Percentiles rank a stretch among this genome's conserved stretches.
These are phyloP conservation scores for Tilletiopsis washingtonensis DNA, from an alignment of 1,284 basidiomycete genomes.

Conservation along the genomic window DNA sequence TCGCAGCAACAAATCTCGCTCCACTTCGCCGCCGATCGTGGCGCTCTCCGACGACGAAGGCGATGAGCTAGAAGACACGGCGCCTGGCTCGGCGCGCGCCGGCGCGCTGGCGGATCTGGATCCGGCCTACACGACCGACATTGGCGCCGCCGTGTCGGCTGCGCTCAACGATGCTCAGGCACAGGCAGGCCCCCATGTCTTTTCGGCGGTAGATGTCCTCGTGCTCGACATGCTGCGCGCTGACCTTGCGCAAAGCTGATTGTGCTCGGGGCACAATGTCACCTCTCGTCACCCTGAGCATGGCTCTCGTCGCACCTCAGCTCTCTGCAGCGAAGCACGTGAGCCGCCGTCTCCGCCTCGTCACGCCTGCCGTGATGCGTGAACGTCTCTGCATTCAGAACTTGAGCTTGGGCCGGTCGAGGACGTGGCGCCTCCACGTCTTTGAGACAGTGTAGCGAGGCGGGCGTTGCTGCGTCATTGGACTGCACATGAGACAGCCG, in stretches of 20 bases:
- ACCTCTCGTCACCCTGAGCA: too few relatives aligned
- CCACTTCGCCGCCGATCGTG: constrained; percentile 8
- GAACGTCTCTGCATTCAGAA: too few relatives aligned
- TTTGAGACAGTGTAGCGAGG: too few relatives aligned
- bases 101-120: constrained; percentile 21
- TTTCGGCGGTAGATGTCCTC: constrained; percentile 28
- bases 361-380: too few relatives aligned
- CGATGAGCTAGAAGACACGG: constrained; percentile 33
- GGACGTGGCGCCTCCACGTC: too few relatives aligned
- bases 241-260: constrained; percentile 21
- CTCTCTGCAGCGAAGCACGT: too few relatives aligned
- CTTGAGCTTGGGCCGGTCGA: too few relatives aligned
- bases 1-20: background rate
- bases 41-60: constrained; percentile 16
- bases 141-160: constrained; percentile 18
- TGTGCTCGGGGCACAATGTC: too few relatives aligned
- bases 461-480: too few relatives aligned
- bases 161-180: constrained; percentile 26
- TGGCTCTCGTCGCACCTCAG: too few relatives aligned
- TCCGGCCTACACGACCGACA: constrained; percentile 15
- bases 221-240: constrained; percentile 36
- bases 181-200: constrained; percentile 3
- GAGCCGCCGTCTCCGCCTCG: too few relatives aligned
- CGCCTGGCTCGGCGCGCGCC: constrained; percentile 29
- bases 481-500: too few relatives aligned